Evolutionary conservation across 2,329 filamentous ascomycete genomes (phyloP).

Genomic region (Fusarium sp.): DNA sequence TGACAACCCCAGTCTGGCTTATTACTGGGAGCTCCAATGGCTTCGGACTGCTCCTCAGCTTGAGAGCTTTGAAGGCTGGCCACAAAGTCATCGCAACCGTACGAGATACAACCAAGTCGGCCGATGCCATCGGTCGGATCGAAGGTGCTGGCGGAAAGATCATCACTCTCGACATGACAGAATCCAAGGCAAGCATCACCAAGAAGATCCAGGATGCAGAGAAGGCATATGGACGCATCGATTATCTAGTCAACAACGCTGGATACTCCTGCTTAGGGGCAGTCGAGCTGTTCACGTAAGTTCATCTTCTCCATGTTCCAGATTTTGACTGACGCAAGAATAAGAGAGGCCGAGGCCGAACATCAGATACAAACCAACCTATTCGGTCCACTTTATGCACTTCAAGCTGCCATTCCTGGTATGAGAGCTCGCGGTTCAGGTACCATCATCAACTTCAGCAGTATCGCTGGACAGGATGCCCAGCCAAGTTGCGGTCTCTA

Average conservation of each 20-base stretch:
- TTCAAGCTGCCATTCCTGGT: conserved; percentile 59
- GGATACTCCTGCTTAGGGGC: conserved; percentile 50
- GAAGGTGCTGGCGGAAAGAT: conserved; percentile 43
- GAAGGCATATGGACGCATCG: conserved; percentile 52
- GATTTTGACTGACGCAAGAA: conserved; percentile 1
- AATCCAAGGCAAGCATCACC: conserved; percentile 40
- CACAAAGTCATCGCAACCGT: conserved; percentile 38
- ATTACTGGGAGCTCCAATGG: conserved; percentile 43
- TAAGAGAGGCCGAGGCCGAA: conserved; percentile 53
- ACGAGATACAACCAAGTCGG: conserved; percentile 25
- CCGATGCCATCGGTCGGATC: conserved; percentile 31
- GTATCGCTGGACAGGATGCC: conserved; percentile 55
- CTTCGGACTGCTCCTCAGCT: conserved; percentile 36
- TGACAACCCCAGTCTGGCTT: conserved; percentile 40
- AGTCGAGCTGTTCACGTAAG: conserved; percentile 45
- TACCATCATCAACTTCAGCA: conserved; percentile 60
- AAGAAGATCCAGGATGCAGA: conserved; percentile 39
- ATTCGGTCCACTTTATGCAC: conserved; percentile 60
- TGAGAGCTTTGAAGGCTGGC: conserved; percentile 33
- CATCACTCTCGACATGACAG: conserved; percentile 46
- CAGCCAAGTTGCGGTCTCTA: conserved; percentile 57
- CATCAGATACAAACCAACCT: conserved; percentile 60
- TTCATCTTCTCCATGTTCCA: background rate
- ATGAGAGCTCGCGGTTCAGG: conserved; percentile 57
- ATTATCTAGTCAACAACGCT: conserved; percentile 65